Conservation (phyloP, 306 rosid genomes). For the Ormosia emarginata region DNA sequence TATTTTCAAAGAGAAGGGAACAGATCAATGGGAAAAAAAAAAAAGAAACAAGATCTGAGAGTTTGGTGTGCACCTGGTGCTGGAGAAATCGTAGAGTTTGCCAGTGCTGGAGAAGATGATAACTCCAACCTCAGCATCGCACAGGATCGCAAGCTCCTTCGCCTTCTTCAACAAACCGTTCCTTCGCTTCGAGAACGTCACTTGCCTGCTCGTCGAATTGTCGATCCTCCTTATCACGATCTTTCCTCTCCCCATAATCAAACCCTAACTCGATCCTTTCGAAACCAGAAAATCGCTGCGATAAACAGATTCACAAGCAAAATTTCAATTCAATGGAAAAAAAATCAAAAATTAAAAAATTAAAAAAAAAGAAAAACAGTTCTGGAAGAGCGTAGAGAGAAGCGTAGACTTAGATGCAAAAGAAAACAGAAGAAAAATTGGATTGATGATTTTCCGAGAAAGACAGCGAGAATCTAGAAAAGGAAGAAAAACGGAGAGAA, state of each 20-base stretch:
- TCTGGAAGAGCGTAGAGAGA: neutral
- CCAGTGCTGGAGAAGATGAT: slow-evolving; percentile 87
- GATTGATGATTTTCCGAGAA: slow-evolving; percentile 31
- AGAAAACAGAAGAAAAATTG: neutral
- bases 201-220: slow-evolving; percentile 89
- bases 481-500: neutral
- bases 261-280: slow-evolving; percentile 31
- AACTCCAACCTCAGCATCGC: slow-evolving; percentile 93
- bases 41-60: slow-evolving; percentile 14
- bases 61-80: slow-evolving; percentile 47
- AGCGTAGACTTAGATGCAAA: neutral
- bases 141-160: slow-evolving; percentile 83
- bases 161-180: slow-evolving; percentile 90
- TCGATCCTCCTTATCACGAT: slow-evolving; percentile 94
- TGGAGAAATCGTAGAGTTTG: slow-evolving; percentile 82
- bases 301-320: slow-evolving; percentile 16
- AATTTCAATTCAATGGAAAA: neutral
- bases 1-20: neutral
- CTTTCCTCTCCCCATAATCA: slow-evolving; percentile 88
- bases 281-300: neutral
- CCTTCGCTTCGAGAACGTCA: slow-evolving; percentile 84
- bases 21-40: neutral
- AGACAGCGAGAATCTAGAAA: slow-evolving; percentile 17
- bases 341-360: neutral
- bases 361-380: neutral